Evolutionary conservation across 1,284 basidiomycete species (phyloP), one percentile per base, ranked within the genome.

Genomic region (Peniophora sp.): DNA sequence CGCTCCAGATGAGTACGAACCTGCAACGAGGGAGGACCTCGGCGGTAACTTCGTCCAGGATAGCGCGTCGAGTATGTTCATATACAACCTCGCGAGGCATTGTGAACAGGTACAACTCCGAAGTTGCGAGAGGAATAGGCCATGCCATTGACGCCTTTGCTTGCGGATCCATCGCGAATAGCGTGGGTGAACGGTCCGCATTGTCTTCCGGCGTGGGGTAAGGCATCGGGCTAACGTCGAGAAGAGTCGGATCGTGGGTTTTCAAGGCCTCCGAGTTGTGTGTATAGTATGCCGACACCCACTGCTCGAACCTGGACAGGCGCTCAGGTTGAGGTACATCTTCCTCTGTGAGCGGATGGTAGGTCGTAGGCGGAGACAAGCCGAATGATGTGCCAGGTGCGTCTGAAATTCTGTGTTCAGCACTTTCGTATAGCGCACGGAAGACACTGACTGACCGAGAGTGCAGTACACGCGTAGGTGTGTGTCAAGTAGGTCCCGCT

Each of bases 391-490:
- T 41, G 36, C 47, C 45, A 15, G 53, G 57, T 18, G 55, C 49
- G 41, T 59, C 58, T 60, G 39, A 3, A 22, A 24, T 8, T n/a
- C 37, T 17, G n/a, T 8, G 37, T 17, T 41, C 37, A n/a, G 34
- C n/a, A 32, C 12, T 32, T 32, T 32, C 27, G 37, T 5, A 41
- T 41, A 41, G n/a, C n/a, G 18, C 2, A 39, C 11, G 27, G 3
- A 12, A n/a, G 22, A 14, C 5, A 12, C 12, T n/a, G 32, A 43
- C 59, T 47, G 46, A 66, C 64, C 62, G 24, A 59, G 60, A 23
- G 61, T 46, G 24, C 64, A 55, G 39, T 58, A 55, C 5, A 55
- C 57, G 10, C 61, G 55, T 39, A 65, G 52, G 43, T 61, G 60
- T 1, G 36, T 46, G 14, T 48, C 48, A 15, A 64, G 49, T 3